Percentiles rank a stretch among this genome's conserved stretches.
These are phyloP conservation scores for Metarhizium brunneum DNA, from an alignment of 2,329 filamentous ascomycete genomes.

Conservation along the genomic window DNA sequence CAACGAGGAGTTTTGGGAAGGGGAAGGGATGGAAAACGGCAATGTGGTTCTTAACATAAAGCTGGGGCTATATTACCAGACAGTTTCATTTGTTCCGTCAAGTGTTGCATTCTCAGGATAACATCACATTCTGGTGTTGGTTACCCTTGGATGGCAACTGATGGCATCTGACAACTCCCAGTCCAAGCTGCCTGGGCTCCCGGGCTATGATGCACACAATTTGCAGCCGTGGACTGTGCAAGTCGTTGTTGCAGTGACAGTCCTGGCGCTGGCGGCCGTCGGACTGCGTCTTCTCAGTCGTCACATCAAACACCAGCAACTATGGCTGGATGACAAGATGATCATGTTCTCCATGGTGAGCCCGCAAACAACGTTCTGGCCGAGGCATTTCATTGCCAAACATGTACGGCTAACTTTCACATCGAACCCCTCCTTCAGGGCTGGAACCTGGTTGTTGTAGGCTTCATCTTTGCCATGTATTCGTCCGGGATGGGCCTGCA, in stretches of 20 bases:
- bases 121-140: neutral
- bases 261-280: conserved; percentile 28
- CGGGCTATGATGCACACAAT: conserved; percentile 18
- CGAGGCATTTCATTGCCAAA: too few relatives aligned
- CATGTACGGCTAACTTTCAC: neutral
- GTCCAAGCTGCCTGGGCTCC: conserved; percentile 11
- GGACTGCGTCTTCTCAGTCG: conserved; percentile 30
- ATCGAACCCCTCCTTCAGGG: conserved; percentile 13
- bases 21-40: neutral
- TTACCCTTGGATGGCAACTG: neutral
- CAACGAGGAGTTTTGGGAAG: neutral
- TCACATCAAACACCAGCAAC: conserved; percentile 26
- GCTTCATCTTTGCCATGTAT: conserved; percentile 40
- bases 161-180: conserved; percentile 5
- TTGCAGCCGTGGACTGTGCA: conserved; percentile 32
- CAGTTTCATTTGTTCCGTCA: neutral
- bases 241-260: conserved; percentile 29
- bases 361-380: neutral
- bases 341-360: conserved; percentile 38
- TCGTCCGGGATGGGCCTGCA: conserved; percentile 36
- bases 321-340: conserved; percentile 42
- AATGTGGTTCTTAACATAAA: neutral
- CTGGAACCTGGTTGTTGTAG: conserved; percentile 33
- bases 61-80: neutral
- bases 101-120: neutral